Evolutionary conservation across 2,329 filamentous ascomycete species (phyloP).

Genomic region (Aspergillus puulaauensis): DNA sequence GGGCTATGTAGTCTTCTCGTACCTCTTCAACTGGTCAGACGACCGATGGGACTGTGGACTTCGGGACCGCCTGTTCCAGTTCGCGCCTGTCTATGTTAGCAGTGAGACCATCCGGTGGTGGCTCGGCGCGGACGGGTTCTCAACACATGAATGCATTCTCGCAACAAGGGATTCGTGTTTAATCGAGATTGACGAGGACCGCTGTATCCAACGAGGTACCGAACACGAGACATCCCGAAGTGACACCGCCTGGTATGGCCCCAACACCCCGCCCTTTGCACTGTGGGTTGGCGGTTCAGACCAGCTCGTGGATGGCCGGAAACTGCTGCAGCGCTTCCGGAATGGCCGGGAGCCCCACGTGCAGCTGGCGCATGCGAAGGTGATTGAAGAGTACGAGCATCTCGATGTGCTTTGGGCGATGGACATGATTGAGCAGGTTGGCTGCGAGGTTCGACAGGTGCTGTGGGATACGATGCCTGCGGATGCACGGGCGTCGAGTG

Average conservation of each 20-base stretch:
- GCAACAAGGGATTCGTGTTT: slow-evolving; percentile 72
- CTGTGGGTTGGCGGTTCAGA: slow-evolving; percentile 85
- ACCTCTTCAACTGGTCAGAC: slow-evolving; percentile 87
- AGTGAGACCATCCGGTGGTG: slow-evolving; percentile 94
- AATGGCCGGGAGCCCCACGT: slow-evolving; percentile 79
- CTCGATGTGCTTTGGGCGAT: slow-evolving; percentile 95
- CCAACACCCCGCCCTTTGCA: slow-evolving; percentile 76
- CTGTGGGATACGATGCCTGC: slow-evolving; percentile 72
- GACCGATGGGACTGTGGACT: slow-evolving; percentile 78
- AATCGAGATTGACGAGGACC: slow-evolving; percentile 52
- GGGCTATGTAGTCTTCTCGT: slow-evolving; percentile 86
- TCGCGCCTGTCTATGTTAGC: slow-evolving; percentile 85
- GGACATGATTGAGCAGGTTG: slow-evolving; percentile 80
- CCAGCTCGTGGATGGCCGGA: slow-evolving; percentile 76
- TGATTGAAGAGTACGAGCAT: slow-evolving; percentile 88
- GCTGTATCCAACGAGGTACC: slow-evolving; percentile 20
- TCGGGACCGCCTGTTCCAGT: slow-evolving; percentile 83
- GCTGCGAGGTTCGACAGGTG: slow-evolving; percentile 74
- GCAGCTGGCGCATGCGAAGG: slow-evolving; percentile 73
- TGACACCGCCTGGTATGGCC: slow-evolving; percentile 76
- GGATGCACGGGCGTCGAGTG: slow-evolving; percentile 59
- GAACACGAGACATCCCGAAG: slow-evolving; percentile 13
- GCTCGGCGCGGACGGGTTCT: slow-evolving; percentile 85
- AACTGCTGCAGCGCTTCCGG: slow-evolving; percentile 72
- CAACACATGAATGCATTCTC: slow-evolving; percentile 81